Conservation (phyloP, 2,329 filamentous ascomycete genomes). For the Thielaviopsis musarum region DNA sequence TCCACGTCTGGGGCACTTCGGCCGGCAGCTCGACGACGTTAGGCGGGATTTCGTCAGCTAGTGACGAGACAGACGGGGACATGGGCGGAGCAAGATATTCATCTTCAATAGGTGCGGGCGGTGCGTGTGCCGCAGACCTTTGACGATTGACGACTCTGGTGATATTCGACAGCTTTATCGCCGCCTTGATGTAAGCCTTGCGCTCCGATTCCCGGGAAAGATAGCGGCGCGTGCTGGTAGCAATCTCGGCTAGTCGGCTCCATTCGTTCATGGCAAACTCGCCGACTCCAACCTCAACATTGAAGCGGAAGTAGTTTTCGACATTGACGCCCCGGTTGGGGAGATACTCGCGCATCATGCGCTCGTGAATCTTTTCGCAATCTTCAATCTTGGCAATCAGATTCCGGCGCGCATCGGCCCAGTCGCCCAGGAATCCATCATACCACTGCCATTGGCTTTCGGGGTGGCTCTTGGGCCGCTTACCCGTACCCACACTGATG, state of each 20-base stretch:
- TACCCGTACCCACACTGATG: conserved; percentile 86
- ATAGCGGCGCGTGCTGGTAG: conserved; percentile 76
- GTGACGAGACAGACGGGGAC: background rate
- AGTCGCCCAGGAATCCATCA: conserved; percentile 82
- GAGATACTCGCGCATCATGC: conserved; percentile 68
- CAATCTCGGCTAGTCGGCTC: conserved; percentile 86
- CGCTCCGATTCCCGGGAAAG: conserved; percentile 58
- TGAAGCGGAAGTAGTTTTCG: conserved; percentile 91
- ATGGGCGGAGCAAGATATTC: no score
- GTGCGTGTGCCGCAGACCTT: background rate
- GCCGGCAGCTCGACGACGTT: conserved; percentile 41
- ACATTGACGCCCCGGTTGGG: conserved; percentile 61
- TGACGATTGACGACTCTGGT: conserved; percentile 51
- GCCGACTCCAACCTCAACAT: conserved; percentile 88
- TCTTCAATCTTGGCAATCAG: conserved; percentile 88
- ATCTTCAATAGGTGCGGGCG: no score
- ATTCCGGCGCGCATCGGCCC: conserved; percentile 71
- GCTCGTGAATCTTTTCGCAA: conserved; percentile 78
- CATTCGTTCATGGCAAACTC: conserved; percentile 99
- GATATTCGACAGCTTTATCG: conserved; percentile 68
- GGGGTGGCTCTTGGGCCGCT: conserved; percentile 42
- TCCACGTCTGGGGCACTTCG: conserved; percentile 28
- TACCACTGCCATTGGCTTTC: conserved; percentile 74
- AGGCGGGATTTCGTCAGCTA: conserved; percentile 7
- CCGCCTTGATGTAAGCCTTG: conserved; percentile 56